Conservation (phyloP, 2,329 filamentous ascomycete species). For the Pseudogymnoascus sp. region DNA sequence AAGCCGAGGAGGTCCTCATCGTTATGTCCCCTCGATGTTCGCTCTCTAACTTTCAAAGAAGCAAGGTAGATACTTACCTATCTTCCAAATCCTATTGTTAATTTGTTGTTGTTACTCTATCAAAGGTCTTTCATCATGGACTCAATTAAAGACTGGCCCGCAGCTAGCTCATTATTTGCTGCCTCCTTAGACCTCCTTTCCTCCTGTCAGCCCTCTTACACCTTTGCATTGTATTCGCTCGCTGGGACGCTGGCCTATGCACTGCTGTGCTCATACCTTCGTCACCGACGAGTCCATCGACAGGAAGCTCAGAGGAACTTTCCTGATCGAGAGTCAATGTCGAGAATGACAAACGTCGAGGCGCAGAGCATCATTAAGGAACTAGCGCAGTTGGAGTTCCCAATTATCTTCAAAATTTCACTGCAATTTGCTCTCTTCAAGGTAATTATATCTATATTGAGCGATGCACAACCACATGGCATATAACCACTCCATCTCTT, state of each 20-base stretch:
- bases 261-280: conserved; percentile 25
- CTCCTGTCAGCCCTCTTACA: not conserved
- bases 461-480: not conserved
- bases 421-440: conserved; percentile 52
- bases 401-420: conserved; percentile 40
- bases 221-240: not conserved
- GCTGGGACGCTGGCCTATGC: conserved; percentile 12
- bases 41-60: not conserved
- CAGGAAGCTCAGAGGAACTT: conserved; percentile 37
- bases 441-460: conserved; percentile 26
- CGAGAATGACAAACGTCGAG: conserved; percentile 45
- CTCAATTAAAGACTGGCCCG: not conserved
- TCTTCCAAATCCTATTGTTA: not conserved
- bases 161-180: not conserved
- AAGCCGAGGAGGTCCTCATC: too few relatives aligned
- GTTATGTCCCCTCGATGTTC: not conserved
- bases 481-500: not conserved
- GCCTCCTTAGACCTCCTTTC: not conserved
- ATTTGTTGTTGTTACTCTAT: not conserved
- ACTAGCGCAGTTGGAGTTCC: conserved; percentile 45
- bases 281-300: conserved; percentile 32
- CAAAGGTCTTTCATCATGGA: not conserved
- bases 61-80: not conserved
- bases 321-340: conserved; percentile 36
- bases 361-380: conserved; percentile 41